Base-by-base conservation (phyloP, 2,329 filamentous ascomycete genomes). In the Sporothrix euskadiensis region DNA sequence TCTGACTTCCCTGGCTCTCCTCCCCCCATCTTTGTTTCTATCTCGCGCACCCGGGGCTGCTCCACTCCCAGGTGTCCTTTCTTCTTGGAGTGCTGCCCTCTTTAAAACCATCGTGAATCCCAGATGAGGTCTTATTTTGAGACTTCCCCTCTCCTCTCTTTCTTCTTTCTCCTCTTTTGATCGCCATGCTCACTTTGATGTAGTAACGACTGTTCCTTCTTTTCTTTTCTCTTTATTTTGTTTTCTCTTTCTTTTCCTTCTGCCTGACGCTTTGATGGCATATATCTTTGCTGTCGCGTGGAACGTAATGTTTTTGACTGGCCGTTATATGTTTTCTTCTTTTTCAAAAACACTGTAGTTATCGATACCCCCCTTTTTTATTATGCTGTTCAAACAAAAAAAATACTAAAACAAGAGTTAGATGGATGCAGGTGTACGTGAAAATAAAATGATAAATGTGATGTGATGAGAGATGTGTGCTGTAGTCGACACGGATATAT, bases 311-410 rank as follows among this genome's bases (percentile, higher is more conserved):
- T 54, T 72, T 52, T 44, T 41, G 59, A 39, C 4, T 22, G 19
- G 44, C n/a, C n/a, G 32, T 9, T 30, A 44, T 26, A 14, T 35
- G 68, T 22, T 26, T 61, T 68, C 8, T 47, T 47, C 71, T 39
- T 69, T 41, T 39, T 69, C 9, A 22, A 22, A 22, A 73, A 47
- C 10, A 69, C 71, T 69, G 71, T 73, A 65, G 44, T 49, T 69
- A 73, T 47, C 65, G 30, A 61, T 49, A 69, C 22, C 71, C 71
- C 4, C 10, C 26, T 26, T 52, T 54, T 32, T 30, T n/a, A 35
- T 63, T 59, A 6, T 9, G 7, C n/a, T 19, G 41, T 57, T 19
- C 4, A 41, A 52, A 16, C 12, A 12, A 56, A 65, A 65, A 65
- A 71, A 65, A 57, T 54, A 61, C 22, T 26, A 52, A 52, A 63